A percentile compares a stretch with the other conserved stretches of the same genome.
These are phyloP conservation scores for Penicillium sp. DNA, from an alignment of 2,329 filamentous ascomycete species.

Conservation along the genomic window DNA sequence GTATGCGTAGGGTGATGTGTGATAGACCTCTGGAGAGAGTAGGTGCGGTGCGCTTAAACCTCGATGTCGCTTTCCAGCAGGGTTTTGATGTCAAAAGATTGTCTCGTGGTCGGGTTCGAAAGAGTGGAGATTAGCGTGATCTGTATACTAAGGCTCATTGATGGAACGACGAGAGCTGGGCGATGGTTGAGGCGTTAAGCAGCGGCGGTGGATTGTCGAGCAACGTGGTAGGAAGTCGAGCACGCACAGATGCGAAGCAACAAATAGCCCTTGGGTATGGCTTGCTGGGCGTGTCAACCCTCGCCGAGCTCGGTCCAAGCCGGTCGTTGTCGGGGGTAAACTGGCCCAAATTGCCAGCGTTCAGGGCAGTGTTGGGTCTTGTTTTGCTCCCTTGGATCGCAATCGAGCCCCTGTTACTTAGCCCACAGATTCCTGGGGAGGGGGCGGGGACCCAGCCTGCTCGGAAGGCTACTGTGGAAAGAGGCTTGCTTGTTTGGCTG, in stretches of 20 bases:
- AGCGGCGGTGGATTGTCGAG: conserved; percentile 6
- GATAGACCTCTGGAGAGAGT: not conserved
- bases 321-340: not conserved
- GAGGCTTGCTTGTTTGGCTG: not conserved
- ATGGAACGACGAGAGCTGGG: conserved; percentile 24
- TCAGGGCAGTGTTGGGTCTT: not conserved
- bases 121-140: conserved; percentile 5
- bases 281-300: not conserved
- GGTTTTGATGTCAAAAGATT: not conserved
- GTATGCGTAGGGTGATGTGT: not conserved
- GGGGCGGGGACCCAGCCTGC: conserved; percentile 6
- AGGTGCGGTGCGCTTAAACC: not conserved
- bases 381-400: not conserved
- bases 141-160: not conserved
- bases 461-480: not conserved
- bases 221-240: not conserved
- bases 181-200: conserved; percentile 8
- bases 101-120: conserved; percentile 3
- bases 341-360: conserved; percentile 3
- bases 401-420: not conserved
- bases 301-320: not conserved
- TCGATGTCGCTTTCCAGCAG: not conserved
- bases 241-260: not conserved
- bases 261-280: not conserved
- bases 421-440: conserved; percentile 7